phyloP scores from a whole-genome alignment of 306 rosid species.

The Corylus heterophylla region DNA sequence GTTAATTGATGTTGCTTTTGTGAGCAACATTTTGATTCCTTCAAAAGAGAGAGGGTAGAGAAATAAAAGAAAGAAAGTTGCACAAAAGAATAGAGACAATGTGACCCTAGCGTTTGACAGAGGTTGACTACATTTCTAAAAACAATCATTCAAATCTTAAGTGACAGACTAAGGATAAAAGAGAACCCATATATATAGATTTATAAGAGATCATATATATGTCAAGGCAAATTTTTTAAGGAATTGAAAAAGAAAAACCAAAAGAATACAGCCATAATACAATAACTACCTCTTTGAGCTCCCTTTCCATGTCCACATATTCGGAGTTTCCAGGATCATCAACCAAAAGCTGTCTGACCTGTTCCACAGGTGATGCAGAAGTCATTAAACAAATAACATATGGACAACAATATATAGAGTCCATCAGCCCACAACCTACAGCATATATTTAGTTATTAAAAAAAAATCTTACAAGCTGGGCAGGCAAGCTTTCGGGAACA shows the following conservation, averaged over 20 bases:
- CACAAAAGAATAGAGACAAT: conserved; percentile 37
- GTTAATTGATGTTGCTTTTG: conserved; percentile 47
- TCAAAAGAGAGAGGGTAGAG: conserved; percentile 54
- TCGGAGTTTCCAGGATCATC: conserved; percentile 79
- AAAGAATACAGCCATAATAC: not conserved
- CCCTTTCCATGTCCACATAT: conserved; percentile 92
- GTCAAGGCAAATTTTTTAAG: not conserved
- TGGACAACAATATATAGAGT: not conserved
- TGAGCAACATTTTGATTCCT: conserved; percentile 53
- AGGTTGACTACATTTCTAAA: conserved; percentile 12
- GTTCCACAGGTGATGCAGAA: conserved; percentile 24
- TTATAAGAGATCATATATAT: not conserved
- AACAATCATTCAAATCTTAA: conserved; percentile 7
- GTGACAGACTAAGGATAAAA: conserved; percentile 8
- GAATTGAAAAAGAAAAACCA: not conserved
- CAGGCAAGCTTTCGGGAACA: not conserved
- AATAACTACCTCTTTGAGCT: conserved; percentile 72
- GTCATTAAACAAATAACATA: not conserved
- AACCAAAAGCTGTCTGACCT: conserved; percentile 73
- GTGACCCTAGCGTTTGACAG: conserved; percentile 29
- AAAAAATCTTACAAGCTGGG: not conserved
- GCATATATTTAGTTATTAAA: not conserved
- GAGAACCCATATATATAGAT: conserved; percentile 1
- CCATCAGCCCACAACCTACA: not conserved
- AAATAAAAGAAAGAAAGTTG: conserved; percentile 36